These are phyloP conservation scores for Ophiostoma sp. DNA, from an alignment of 2,329 filamentous ascomycete species.

Conservation along the genomic window DNA sequence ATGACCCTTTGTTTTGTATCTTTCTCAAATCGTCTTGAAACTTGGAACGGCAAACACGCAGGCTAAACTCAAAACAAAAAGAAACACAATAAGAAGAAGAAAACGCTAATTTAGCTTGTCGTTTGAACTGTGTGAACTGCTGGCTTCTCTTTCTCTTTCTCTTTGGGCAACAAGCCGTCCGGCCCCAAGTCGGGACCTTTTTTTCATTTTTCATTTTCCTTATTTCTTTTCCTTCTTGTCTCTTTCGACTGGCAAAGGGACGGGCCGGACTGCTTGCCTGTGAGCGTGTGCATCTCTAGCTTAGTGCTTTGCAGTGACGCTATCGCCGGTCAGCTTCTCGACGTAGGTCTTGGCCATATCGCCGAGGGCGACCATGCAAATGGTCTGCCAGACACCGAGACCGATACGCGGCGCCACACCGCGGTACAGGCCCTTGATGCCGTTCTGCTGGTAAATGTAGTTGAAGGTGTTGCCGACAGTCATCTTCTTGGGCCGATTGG, in stretches of 20 bases:
- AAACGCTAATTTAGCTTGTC: background rate
- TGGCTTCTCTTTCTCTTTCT: background rate
- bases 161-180: background rate
- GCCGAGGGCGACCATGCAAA: slow-evolving; percentile 99
- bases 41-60: background rate
- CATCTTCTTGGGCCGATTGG: slow-evolving; percentile 98
- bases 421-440: slow-evolving; percentile 87
- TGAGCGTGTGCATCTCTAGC: background rate
- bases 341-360: slow-evolving; percentile 74
- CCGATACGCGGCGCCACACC: slow-evolving; percentile 92
- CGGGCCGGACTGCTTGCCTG: background rate
- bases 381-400: slow-evolving; percentile 96
- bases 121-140: background rate
- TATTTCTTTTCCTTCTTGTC: background rate
- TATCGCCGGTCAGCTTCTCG: slow-evolving; percentile 60
- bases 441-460: slow-evolving; percentile 91
- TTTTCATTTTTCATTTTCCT: background rate
- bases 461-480: slow-evolving; percentile 78
- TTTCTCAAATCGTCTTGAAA: background rate
- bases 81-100: background rate
- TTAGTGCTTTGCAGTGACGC: slow-evolving; percentile 63
- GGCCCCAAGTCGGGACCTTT: background rate
- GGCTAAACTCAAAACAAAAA: slow-evolving; percentile 6
- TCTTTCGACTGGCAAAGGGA: background rate
- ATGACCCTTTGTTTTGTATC: background rate